Conservation (phyloP, 2,329 filamentous ascomycete species). For the Trematosphaeria pertusa region DNA sequence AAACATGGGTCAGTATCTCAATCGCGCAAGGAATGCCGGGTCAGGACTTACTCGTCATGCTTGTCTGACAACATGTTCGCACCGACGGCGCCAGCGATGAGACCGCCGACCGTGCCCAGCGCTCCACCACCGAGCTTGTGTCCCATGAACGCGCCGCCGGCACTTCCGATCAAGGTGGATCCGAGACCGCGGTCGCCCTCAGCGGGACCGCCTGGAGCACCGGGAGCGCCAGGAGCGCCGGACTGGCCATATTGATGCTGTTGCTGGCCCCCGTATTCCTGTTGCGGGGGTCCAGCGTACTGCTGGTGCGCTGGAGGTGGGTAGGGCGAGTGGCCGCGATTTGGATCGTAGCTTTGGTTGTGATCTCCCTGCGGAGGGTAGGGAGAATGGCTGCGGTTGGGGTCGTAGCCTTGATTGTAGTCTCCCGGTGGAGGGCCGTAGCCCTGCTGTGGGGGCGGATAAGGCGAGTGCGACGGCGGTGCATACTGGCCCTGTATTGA, state of each 20-base stretch:
- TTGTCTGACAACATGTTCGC: constrained; percentile 61
- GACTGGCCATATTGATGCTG: constrained; percentile 50
- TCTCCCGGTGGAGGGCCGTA: constrained; percentile 38
- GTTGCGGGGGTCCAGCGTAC: constrained; percentile 25
- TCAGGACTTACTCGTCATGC: constrained; percentile 44
- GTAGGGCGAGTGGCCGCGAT: constrained; percentile 46
- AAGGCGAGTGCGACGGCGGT: constrained; percentile 36
- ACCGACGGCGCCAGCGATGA: constrained; percentile 61
- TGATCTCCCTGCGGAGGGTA: constrained; percentile 42
- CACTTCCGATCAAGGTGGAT: constrained; percentile 61
- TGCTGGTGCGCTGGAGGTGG: constrained; percentile 33
- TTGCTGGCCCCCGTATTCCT: constrained; percentile 42
- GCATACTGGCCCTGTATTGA: constrained; percentile 34
- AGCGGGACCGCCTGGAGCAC: constrained; percentile 37
- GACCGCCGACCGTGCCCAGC: constrained; percentile 59
- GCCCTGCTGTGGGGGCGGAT: constrained; percentile 35
- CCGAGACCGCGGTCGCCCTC: constrained; percentile 65
- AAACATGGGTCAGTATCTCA: constrained; percentile 10
- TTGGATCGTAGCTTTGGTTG: constrained; percentile 43
- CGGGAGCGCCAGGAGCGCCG: constrained; percentile 30
- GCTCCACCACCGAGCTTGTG: constrained; percentile 62
- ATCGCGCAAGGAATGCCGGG: background rate
- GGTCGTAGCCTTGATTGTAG: constrained; percentile 44
- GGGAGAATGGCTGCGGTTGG: constrained; percentile 44
- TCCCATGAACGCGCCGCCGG: constrained; percentile 62